Evolutionary conservation across 805 yeast species (phyloP), one percentile per base, ranked within the genome.

Genomic region (Ogataea degrootiae): DNA sequence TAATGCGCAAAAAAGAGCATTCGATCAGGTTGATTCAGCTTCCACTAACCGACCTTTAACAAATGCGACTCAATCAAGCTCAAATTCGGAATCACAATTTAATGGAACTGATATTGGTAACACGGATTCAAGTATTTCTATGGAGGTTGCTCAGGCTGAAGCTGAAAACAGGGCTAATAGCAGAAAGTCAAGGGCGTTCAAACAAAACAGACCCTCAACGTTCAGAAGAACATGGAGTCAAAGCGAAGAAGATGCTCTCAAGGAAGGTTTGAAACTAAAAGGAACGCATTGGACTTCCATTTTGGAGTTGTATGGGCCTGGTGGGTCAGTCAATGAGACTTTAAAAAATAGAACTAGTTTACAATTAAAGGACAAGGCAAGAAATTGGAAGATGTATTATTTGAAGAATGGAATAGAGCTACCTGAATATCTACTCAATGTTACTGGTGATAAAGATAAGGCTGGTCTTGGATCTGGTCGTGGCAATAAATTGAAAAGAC

Each of bases 231-330:
- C 85, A 4, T 94, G 99, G 99, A 80, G 95, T 0, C 72, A 80
- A 49, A 91, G 83, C 35, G 99, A 94, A 64, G 98, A 94, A 60
- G 80, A 77, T 34, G 94, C 97, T 0, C 72, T 94, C 22, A 69
- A 85, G 29, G 82, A 81, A 45, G 98, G 97, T 0, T 71, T 94
- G 48, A 85, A 86, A 53, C 71, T 80, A 21, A 80, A 84, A 54
- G 99, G 99, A 1, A 96, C 98, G 0, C 88, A 85, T 55, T 94
- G 99, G 99, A 75, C 96, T 2, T 86, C 86, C 46, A 94, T 94
- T 44, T 67, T 92, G 41, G 96, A 87, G 58, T 68, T 86, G n/a
- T 87, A 85, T 63, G 99, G 99, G 2, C 87, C 96, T 4, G 98
- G 98, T 8, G 99, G 99, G 4, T 76, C 83, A 41, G 75, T 85